Base-by-base conservation (phyloP, 2,329 filamentous ascomycete species). In the Metarhizium brunneum region DNA sequence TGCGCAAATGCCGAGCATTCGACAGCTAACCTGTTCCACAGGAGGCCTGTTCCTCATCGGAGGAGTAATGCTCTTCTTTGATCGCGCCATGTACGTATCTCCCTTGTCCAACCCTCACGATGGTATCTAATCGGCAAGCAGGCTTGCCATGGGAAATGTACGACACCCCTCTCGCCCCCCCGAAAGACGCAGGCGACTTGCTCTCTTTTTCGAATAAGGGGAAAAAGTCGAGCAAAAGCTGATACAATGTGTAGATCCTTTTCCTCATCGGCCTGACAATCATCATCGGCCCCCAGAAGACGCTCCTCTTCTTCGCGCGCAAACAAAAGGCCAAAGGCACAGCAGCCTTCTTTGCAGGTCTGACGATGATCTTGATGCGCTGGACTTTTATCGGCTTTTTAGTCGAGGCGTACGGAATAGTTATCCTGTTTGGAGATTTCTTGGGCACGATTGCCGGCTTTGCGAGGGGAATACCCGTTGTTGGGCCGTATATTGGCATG, bases 91-190 rank as follows among this genome's bases (percentile, higher is more conserved):
- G 90, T 92, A 77, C 67, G 85, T 78, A 10, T 29, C 16, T 35
- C 20, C 36, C 52, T 48, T 47, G 50, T 57, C 64, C 57, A 64
- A 58, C 48, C 60, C 32, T 35, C 11, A 43, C 55, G 11, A 30
- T 20, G 11, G 45, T n/a, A 13, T 6, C 45, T 48, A 48, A 29
- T 32, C 20, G 20, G 52, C 55, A 43, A 25, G 7, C 61, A 94
- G 89, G 84, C 84, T 99, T 56, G 92, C 92, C 63, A 97, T 97
- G 94, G 94, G 94, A 75, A 97, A 97, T 69, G 88, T 92, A 81
- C 66, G 77, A 36, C 4, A 54, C 47, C 53, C 56, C 51, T 56
- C 52, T 25, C 35, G 16, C 30, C 42, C 20, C n/a, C 29, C 25
- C 32, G n/a, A 49, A 42, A 53, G 32, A 59, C 52, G 16, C 42